Evolutionary conservation across 768 basidiomycete species (phyloP).

Genomic region (Leccinellum albellum): DNA sequence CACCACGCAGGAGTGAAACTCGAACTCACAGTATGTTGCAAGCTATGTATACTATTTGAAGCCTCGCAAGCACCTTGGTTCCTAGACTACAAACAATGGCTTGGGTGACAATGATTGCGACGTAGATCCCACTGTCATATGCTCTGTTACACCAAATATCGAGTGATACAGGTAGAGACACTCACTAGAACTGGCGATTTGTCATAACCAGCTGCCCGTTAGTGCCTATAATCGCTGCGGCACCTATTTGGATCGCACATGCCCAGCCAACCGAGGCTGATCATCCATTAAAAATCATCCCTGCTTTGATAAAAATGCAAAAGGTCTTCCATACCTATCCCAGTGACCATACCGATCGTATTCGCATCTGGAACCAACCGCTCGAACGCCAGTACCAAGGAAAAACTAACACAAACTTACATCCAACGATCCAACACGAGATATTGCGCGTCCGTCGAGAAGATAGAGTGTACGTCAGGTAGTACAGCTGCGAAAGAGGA

Average conservation of each 20-base stretch:
- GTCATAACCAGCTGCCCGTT: constrained; percentile 33
- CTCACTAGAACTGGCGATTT: constrained; percentile 42
- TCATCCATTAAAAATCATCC: constrained; percentile 35
- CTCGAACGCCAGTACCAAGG: neutral
- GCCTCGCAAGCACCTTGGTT: constrained; percentile 56
- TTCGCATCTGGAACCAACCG: constrained; percentile 37
- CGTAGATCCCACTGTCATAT: constrained; percentile 53
- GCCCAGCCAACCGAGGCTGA: constrained; percentile 61
- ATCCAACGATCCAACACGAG: constrained; percentile 67
- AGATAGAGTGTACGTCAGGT: constrained; percentile 58
- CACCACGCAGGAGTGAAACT: neutral
- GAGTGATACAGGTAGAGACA: constrained; percentile 26
- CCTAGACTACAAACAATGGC: constrained; percentile 62
- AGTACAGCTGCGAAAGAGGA: constrained; percentile 43
- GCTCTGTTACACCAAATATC: constrained; percentile 39
- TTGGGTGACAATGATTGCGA: constrained; percentile 55
- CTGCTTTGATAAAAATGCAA: neutral
- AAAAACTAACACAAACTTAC: constrained; percentile 31
- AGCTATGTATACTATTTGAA: constrained; percentile 52
- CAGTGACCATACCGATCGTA: constrained; percentile 46
- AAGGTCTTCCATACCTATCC: constrained; percentile 22
- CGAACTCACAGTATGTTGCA: constrained; percentile 36
- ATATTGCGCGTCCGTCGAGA: constrained; percentile 52
- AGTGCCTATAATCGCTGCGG: constrained; percentile 55
- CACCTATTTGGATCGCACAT: constrained; percentile 58